phyloP scores from a whole-genome alignment of 1,139 yeast genomes.

The Yamadazyma mexicana region DNA sequence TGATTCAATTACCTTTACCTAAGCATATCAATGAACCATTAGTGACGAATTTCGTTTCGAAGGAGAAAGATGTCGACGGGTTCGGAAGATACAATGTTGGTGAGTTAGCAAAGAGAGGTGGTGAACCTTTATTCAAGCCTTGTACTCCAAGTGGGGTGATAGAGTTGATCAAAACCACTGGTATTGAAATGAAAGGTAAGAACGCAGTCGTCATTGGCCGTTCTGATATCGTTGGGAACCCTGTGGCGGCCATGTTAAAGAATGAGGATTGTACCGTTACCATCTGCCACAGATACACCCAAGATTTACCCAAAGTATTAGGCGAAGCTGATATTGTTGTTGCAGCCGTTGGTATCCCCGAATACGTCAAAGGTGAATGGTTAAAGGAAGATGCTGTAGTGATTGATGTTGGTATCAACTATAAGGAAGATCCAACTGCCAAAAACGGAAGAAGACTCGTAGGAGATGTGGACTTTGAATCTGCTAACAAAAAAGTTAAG shows the following conservation, averaged over 20 bases:
- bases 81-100: slow-evolving; percentile 76
- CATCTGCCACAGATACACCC: slow-evolving; percentile 62
- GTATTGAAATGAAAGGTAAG: slow-evolving; percentile 59
- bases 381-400: slow-evolving; percentile 68
- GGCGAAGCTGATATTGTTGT: slow-evolving; percentile 68
- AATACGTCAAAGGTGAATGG: slow-evolving; percentile 72
- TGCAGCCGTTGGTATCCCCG: slow-evolving; percentile 76
- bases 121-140: slow-evolving; percentile 69
- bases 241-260: slow-evolving; percentile 70
- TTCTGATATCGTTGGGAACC: slow-evolving; percentile 82
- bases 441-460: slow-evolving; percentile 68
- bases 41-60: slow-evolving; percentile 66
- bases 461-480: slow-evolving; percentile 73
- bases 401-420: slow-evolving; percentile 80
- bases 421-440: slow-evolving; percentile 60
- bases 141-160: slow-evolving; percentile 82
- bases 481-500: slow-evolving; percentile 56
- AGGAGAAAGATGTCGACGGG: slow-evolving; percentile 78
- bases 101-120: slow-evolving; percentile 71
- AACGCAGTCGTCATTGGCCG: slow-evolving; percentile 79
- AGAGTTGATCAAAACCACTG: slow-evolving; percentile 64
- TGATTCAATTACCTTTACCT: slow-evolving; percentile 76
- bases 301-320: slow-evolving; percentile 52
- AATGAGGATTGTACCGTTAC: slow-evolving; percentile 78
- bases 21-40: slow-evolving; percentile 64